A percentile compares a stretch with the other conserved stretches of the same genome.
phyloP scores from a whole-genome alignment of 106 monocot genomes.

The Triglochin maritima region DNA sequence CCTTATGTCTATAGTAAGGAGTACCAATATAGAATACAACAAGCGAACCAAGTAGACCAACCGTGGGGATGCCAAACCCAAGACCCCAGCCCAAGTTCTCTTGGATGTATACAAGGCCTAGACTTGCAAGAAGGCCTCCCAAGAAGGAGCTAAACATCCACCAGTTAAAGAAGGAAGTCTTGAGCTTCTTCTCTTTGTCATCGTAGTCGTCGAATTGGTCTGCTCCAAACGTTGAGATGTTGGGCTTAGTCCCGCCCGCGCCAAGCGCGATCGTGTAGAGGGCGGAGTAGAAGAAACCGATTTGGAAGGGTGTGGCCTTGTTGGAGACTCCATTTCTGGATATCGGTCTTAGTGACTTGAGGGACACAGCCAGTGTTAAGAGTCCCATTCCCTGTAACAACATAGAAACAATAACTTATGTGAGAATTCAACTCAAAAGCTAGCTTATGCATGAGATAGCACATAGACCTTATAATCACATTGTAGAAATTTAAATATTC shows the following conservation, averaged over 20 bases:
- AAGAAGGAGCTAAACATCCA: constrained; percentile 66
- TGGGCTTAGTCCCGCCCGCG: constrained; percentile 64
- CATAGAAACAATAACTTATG: too few species aligned
- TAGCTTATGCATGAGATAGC: too few species aligned
- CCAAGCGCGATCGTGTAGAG: constrained; percentile 60
- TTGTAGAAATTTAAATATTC: too few species aligned
- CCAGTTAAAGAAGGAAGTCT: constrained; percentile 91
- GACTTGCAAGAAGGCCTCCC: constrained; percentile 37
- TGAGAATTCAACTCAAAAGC: too few species aligned
- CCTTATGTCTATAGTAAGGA: constrained; percentile 50
- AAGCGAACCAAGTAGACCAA: constrained; percentile 34
- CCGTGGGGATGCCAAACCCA: constrained; percentile 63
- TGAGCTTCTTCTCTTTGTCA: constrained; percentile 30
- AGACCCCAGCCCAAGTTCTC: constrained; percentile 69
- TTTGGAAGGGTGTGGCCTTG: constrained; percentile 24
- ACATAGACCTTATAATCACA: too few species aligned
- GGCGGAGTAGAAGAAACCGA: constrained; percentile 44
- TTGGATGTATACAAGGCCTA: constrained; percentile 61
- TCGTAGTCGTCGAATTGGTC: constrained; percentile 59
- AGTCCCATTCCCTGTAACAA: constrained; percentile 59
- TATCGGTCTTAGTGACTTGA: constrained; percentile 37
- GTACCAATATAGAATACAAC: constrained; percentile 46
- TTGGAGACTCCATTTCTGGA: too few species aligned
- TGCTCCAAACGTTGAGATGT: constrained; percentile 67
- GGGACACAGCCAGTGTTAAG: constrained; percentile 41